Evolutionary conservation across 1,139 yeast species (phyloP).

Genomic region (Yamadazyma epiphylla): DNA sequence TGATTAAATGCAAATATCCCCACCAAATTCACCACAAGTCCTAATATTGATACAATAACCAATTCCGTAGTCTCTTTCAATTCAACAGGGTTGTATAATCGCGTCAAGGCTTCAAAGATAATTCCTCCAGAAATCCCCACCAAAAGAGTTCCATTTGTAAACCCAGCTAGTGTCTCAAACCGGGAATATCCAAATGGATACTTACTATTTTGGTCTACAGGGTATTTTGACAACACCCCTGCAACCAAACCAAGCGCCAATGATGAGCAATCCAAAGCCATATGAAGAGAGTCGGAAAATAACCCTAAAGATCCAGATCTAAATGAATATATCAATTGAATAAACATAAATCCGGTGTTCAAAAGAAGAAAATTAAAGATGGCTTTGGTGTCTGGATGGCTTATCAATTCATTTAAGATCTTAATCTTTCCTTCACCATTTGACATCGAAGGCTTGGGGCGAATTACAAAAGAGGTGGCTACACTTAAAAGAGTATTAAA

Average conservation of each 20-base stretch:
- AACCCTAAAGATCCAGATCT: conserved; percentile 89
- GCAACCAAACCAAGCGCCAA: conserved; percentile 87
- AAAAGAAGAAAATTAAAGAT: conserved; percentile 83
- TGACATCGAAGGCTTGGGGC: no score
- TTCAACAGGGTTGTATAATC: conserved; percentile 72
- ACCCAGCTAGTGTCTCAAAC: conserved; percentile 90
- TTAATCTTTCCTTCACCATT: no score
- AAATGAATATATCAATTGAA: conserved; percentile 87
- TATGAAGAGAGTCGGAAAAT: conserved; percentile 88
- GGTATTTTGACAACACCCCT: conserved; percentile 51
- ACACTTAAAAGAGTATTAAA: no score
- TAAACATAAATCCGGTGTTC: conserved; percentile 90
- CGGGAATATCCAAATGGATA: conserved; percentile 86
- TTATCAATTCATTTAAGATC: conserved; percentile 38
- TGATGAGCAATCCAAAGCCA: conserved; percentile 94
- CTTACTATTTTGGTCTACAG: conserved; percentile 52
- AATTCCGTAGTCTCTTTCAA: conserved; percentile 83
- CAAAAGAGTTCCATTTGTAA: conserved; percentile 85
- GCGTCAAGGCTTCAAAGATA: conserved; percentile 78
- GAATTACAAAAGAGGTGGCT: conserved; percentile 5
- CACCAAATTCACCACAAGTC: conserved; percentile 81
- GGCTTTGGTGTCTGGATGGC: conserved; percentile 76
- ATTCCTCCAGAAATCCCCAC: conserved; percentile 89
- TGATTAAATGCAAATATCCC: conserved; percentile 95
- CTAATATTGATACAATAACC: conserved; percentile 77